Evolutionary conservation across 2,329 filamentous ascomycete species (phyloP).

Genomic region (Clarireedia paspali): DNA sequence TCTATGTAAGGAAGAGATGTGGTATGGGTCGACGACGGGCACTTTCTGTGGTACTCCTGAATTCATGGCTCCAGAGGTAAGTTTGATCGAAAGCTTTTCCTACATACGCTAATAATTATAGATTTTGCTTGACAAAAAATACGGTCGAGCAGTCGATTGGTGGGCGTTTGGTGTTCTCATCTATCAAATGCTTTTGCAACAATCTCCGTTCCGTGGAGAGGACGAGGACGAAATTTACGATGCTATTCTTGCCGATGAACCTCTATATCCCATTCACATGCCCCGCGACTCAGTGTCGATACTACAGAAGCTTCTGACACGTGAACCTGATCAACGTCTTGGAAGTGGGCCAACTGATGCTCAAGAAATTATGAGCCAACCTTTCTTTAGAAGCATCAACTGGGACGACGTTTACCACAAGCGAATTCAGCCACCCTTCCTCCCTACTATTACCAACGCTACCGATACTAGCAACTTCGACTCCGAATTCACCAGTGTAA

Average conservation of each 20-base stretch:
- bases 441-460: constrained; percentile 80
- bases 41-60: constrained; percentile 99
- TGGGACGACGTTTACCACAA: constrained; percentile 99
- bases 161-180: constrained; percentile 99
- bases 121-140: constrained; percentile 98
- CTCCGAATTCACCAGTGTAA: constrained; percentile 96
- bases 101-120: constrained; percentile 34
- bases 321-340: constrained; percentile 86
- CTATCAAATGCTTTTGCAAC: constrained; percentile 98
- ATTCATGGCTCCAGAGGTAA: constrained; percentile 96
- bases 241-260: constrained; percentile 93
- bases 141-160: constrained; percentile 95
- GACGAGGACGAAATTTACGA: constrained; percentile 99
- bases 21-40: constrained; percentile 93
- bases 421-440: constrained; percentile 79
- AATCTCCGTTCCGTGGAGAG: constrained; percentile 96
- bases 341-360: constrained; percentile 95
- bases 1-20: constrained; percentile 99
- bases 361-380: constrained; percentile 97
- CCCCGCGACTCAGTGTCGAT: constrained; percentile 96
- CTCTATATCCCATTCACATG: constrained; percentile 98
- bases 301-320: constrained; percentile 90
- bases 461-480: constrained; percentile 99
- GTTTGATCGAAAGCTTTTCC: constrained; percentile 20
- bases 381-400: constrained; percentile 95